phyloP scores from a whole-genome alignment of 352 stramenopile genomes.

The Phytopythium kandeliae region DNA sequence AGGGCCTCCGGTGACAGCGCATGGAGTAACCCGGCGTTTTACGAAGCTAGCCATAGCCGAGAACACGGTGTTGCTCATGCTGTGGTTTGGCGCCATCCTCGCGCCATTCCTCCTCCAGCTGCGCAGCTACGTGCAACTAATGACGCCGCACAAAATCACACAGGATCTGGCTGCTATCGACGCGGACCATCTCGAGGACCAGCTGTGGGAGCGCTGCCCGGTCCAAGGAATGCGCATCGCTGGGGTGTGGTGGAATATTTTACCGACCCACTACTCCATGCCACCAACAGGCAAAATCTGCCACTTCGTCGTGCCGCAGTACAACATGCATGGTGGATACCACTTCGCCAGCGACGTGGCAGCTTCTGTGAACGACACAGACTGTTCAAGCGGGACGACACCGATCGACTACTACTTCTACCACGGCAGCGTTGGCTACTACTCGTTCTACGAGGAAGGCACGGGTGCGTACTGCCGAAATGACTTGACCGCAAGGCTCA shows the following conservation, averaged over 20 bases:
- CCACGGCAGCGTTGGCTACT: slow-evolving; percentile 20
- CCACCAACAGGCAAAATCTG: slow-evolving; percentile 7
- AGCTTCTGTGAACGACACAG: neutral
- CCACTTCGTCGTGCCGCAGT: slow-evolving; percentile 20
- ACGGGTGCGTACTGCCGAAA: too few relatives aligned
- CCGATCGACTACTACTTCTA: slow-evolving; percentile 21
- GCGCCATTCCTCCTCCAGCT: slow-evolving; percentile 13
- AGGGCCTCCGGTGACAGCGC: too few relatives aligned
- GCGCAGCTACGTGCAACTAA: slow-evolving; percentile 17
- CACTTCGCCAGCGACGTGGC: neutral
- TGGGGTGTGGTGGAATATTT: slow-evolving; percentile 11
- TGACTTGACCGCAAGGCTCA: too few relatives aligned
- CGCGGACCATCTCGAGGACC: neutral
- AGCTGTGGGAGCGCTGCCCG: neutral
- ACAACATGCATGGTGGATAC: slow-evolving; percentile 17
- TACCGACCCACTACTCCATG: slow-evolving; percentile 14
- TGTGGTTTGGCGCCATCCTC: slow-evolving; percentile 20
- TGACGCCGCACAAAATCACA: slow-evolving; percentile 13
- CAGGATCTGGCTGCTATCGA: slow-evolving; percentile 8
- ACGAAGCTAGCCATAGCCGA: neutral
- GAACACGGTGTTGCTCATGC: slow-evolving; percentile 10
- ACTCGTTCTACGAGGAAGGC: slow-evolving; percentile 21
- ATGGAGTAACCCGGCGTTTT: neutral
- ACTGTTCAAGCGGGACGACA: neutral
- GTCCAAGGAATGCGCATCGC: neutral